Percentiles rank a stretch among this genome's conserved stretches.
These are phyloP conservation scores for Microcyclospora tardicrescens DNA, from an alignment of 2,329 filamentous ascomycete species.

Conservation along the genomic window DNA sequence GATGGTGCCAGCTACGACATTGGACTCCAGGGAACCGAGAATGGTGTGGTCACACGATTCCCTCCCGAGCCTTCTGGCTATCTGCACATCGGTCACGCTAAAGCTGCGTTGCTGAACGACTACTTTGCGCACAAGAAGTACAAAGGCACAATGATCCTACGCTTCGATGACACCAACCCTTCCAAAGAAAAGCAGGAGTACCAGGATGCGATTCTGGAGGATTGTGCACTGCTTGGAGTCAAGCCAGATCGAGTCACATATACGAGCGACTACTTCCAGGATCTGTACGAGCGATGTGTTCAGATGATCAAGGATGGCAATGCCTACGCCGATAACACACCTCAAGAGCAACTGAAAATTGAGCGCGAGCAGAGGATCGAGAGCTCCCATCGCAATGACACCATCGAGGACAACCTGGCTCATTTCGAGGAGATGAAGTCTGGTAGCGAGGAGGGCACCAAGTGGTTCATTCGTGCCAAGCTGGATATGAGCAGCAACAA, in stretches of 20 bases:
- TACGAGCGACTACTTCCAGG: conserved; percentile 91
- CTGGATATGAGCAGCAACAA: conserved; percentile 85
- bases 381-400: conserved; percentile 65
- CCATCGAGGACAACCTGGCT: conserved; percentile 69
- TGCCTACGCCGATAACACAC: conserved; percentile 90
- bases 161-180: conserved; percentile 96
- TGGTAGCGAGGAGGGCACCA: conserved; percentile 62
- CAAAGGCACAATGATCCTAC: conserved; percentile 77
- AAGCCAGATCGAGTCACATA: conserved; percentile 76
- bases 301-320: conserved; percentile 74
- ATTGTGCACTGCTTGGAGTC: conserved; percentile 82
- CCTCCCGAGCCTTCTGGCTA: conserved; percentile 92
- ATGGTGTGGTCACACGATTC: conserved; percentile 85
- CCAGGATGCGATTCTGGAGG: conserved; percentile 85
- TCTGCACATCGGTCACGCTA: conserved; percentile 90
- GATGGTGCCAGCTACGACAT: conserved; percentile 83
- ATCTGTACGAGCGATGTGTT: conserved; percentile 75
- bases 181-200: conserved; percentile 96
- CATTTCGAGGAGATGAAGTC: conserved; percentile 91
- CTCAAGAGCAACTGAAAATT: conserved; percentile 73
- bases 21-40: conserved; percentile 67
- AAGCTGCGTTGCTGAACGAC: conserved; percentile 84
- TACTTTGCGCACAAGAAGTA: conserved; percentile 94
- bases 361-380: conserved; percentile 75
- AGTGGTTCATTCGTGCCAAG: conserved; percentile 90